Base-by-base conservation (phyloP, 805 yeast species). In the Kodamaea sagamina region DNA sequence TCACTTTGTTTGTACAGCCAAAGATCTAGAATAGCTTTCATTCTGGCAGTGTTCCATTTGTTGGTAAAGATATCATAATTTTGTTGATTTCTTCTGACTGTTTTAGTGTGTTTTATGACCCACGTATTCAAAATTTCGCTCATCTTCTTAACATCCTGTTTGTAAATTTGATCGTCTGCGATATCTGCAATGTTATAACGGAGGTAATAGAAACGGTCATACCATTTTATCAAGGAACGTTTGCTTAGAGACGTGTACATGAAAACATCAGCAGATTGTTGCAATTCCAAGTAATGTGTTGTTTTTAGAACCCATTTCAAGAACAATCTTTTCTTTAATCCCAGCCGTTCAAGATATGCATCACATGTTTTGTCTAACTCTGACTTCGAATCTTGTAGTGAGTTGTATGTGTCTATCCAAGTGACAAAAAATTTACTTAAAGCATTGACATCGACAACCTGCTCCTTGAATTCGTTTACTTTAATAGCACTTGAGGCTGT, bases 91-190 rank as follows among this genome's bases (percentile, higher is more conserved):
- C 71, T 51, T n/a, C 55, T 47, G 10, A 62, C 53, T 22, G 47
- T 55, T 45, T 62, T 67, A 36, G 67, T 60, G 36, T 58, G 55
- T 36, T 59, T 63, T 62, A 67, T 63, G 4, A 65, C 55, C 75
- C 75, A 70, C 13, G 48, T 55, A 27, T 65, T 52, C 11, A 70
- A 45, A 10, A 54, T 41, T 22, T 60, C 68, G 12, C 59, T 54
- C 13, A 54, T 55, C 29, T 42, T 52, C 11, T 39, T 49, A 22
- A 61, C 58, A 25, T 68, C 71, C 27, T 49, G 53, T 22, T 61
- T 59, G 39, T 59, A 61, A 10, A 58, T 22, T 21, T 54, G 44
- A 8, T 63, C 65, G n/a, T 68, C 66, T 4, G 63, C 63, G 3
- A 59, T 46, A 7, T 64, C 68, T 3, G 52, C 43, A 32, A 69